A percentile compares a stretch with the other conserved stretches of the same genome.
These are phyloP conservation scores for Colletotrichum sp. DNA, from an alignment of 2,329 filamentous ascomycete genomes.

Conservation along the genomic window DNA sequence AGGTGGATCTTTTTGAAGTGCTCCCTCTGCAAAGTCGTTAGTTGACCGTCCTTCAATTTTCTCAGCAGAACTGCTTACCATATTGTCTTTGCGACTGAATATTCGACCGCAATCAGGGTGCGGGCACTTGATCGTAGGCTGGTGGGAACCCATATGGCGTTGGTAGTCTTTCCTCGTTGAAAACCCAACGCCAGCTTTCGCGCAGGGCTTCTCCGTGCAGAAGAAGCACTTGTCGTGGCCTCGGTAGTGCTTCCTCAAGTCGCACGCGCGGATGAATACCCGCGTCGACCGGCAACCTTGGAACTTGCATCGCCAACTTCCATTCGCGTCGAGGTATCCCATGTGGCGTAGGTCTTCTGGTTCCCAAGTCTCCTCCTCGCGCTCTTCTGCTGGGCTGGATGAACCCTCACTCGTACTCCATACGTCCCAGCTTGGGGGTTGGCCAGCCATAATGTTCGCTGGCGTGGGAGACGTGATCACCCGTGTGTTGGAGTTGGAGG, in stretches of 20 bases:
- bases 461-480: not conserved
- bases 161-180: conserved; percentile 5
- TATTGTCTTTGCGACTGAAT: conserved; percentile 8
- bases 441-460: not conserved
- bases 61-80: not conserved
- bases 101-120: conserved; percentile 2
- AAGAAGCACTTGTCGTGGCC: conserved; percentile 11
- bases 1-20: conserved; percentile 10
- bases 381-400: not conserved
- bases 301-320: conserved; percentile 5
- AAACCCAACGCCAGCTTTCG: not conserved
- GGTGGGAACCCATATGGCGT: conserved; percentile 6
- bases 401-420: not conserved
- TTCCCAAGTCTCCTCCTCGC: conserved; percentile 1
- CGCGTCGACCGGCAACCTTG: not conserved
- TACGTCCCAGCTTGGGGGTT: not conserved
- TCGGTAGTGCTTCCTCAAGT: conserved; percentile 5
- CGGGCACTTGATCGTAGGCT: not conserved
- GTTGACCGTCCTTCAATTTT: rapidly evolving
- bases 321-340: conserved; percentile 7
- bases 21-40: not conserved
- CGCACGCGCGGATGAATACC: conserved; percentile 5
- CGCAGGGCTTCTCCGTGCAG: conserved; percentile 4
- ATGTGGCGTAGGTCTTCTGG: not conserved
- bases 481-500: not conserved